A percentile compares a stretch with the other conserved stretches of the same genome.
phyloP scores from a whole-genome alignment of 495 filamentous ascomycete genomes.

The Astrothelium subdiscretum region DNA sequence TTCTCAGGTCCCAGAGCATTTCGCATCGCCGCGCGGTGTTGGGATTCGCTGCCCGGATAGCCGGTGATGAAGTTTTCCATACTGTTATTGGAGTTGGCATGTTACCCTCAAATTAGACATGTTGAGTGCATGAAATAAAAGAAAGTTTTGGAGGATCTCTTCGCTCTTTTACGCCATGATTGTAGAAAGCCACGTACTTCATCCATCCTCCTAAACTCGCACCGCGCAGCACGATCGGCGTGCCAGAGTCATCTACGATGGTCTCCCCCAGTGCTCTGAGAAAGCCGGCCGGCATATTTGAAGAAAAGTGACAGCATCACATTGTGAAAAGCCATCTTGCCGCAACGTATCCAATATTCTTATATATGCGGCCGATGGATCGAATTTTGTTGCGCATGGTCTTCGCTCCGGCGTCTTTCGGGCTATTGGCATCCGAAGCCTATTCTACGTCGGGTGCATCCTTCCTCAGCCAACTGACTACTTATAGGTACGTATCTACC shows the following conservation, averaged over 20 bases:
- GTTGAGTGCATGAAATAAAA: background rate
- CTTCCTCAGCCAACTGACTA: too few relatives aligned
- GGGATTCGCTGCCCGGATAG: constrained; percentile 47
- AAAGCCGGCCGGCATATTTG: constrained; percentile 14
- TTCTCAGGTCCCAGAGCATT: constrained; percentile 40
- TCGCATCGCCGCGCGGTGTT: constrained; percentile 45
- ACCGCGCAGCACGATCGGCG: constrained; percentile 39
- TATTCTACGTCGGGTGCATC: too few relatives aligned
- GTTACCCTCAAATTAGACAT: background rate
- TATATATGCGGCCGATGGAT: background rate
- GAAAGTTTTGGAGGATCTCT: background rate
- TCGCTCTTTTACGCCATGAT: constrained; percentile 7
- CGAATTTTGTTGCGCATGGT: too few relatives aligned
- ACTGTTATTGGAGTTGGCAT: constrained; percentile 9
- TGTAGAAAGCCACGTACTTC: constrained; percentile 21
- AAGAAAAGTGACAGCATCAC: background rate
- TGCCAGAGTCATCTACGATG: constrained; percentile 37
- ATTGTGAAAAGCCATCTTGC: background rate
- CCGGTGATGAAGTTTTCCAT: constrained; percentile 63
- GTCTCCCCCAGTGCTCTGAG: constrained; percentile 35
- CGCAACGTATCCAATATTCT: background rate
- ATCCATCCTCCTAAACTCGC: constrained; percentile 39
- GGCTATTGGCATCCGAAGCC: background rate
- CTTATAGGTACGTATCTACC: too few relatives aligned
- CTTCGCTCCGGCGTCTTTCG: background rate